Base-by-base conservation (phyloP, 2,329 filamentous ascomycete species). In the Paraphaeosphaeria sporulosa region DNA sequence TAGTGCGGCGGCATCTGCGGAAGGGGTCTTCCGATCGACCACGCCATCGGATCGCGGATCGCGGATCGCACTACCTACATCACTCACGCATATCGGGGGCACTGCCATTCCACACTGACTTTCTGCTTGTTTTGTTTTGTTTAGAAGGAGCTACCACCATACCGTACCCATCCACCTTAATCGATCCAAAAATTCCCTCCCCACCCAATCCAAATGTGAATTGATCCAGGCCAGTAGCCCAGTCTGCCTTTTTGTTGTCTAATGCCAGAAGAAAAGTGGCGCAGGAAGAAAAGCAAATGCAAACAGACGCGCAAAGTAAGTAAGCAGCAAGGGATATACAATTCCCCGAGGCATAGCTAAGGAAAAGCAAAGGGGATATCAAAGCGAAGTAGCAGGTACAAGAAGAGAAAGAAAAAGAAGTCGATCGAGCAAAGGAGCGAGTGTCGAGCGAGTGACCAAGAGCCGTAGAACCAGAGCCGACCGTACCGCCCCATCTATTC, bases 281-380 rank as follows among this genome's bases (percentile, higher is more conserved):
- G 30, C 8, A 32, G 10, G n/a, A 19, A 34, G 47, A 32, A 23
- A 32, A 49, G 19, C 10, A 40, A 25, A 40, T 15, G 10, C 19
- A n/a, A 40, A 38, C 2, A 27, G 17, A n/a, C 2, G n/a, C n/a
- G n/a, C n/a, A n/a, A 27, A 27, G 25, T 27, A 36, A 52, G 34
- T 21, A 38, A 23, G 25, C 10, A 44, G 25, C 25, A 27, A 42
- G 34, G 36, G 36, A 52, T 52, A 52, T 42, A 42, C 36, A 52
- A 30, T 27, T 32, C 27, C 47, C 19, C 42, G 19, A 3, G 8
- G 47, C 47, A 49, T 49, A 49, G 48, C 48, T 23, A 51, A 38
- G 36, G 47, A 53, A 52, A 47, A 54, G 17, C 34, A 47, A 53
- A 47, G 48, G 42, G 56, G 56, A 58, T 58, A 58, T 58, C 56